A percentile compares a stretch with the other conserved stretches of the same genome.
These are phyloP conservation scores for Xylaria sp. DNA, from an alignment of 2,329 filamentous ascomycete species.

Conservation along the genomic window DNA sequence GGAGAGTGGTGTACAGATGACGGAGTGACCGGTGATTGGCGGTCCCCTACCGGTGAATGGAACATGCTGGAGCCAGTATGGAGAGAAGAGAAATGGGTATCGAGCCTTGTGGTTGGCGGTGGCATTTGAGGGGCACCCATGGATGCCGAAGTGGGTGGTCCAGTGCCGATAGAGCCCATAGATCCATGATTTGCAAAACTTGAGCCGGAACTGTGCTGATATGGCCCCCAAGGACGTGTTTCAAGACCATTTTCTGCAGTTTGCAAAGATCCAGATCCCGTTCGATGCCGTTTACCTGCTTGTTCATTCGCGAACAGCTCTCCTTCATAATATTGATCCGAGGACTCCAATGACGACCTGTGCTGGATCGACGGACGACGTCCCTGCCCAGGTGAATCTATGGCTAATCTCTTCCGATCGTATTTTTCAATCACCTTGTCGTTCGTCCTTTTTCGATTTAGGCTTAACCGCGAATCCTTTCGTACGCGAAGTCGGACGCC, in stretches of 20 bases:
- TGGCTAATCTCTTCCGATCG: slow-evolving; percentile 37
- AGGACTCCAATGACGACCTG: slow-evolving; percentile 41
- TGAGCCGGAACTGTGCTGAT: slow-evolving; percentile 38
- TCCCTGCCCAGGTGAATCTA: slow-evolving; percentile 33
- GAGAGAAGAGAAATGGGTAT: slow-evolving; percentile 46
- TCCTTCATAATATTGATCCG: slow-evolving; percentile 44
- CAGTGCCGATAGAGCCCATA: slow-evolving; percentile 43
- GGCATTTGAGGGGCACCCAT: slow-evolving; percentile 46
- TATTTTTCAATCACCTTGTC: slow-evolving; percentile 43
- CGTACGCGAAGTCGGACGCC: slow-evolving; percentile 83
- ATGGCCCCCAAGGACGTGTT: slow-evolving; percentile 43
- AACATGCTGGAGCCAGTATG: slow-evolving; percentile 42
- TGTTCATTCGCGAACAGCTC: slow-evolving; percentile 43
- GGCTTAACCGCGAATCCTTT: slow-evolving; percentile 77
- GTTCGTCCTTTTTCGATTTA: slow-evolving; percentile 58
- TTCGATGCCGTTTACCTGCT: slow-evolving; percentile 42
- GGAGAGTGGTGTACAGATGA: slow-evolving; percentile 47
- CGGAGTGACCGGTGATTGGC: slow-evolving; percentile 46
- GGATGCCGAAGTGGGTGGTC: slow-evolving; percentile 42
- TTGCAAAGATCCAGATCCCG: slow-evolving; percentile 43
- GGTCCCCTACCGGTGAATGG: slow-evolving; percentile 41
- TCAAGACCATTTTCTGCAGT: slow-evolving; percentile 44
- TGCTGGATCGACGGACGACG: slow-evolving; percentile 40
- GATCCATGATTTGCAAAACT: slow-evolving; percentile 40
- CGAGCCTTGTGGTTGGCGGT: slow-evolving; percentile 45